Conservation (phyloP, 305 asterid species). For the Fraxinus dipetala region DNA sequence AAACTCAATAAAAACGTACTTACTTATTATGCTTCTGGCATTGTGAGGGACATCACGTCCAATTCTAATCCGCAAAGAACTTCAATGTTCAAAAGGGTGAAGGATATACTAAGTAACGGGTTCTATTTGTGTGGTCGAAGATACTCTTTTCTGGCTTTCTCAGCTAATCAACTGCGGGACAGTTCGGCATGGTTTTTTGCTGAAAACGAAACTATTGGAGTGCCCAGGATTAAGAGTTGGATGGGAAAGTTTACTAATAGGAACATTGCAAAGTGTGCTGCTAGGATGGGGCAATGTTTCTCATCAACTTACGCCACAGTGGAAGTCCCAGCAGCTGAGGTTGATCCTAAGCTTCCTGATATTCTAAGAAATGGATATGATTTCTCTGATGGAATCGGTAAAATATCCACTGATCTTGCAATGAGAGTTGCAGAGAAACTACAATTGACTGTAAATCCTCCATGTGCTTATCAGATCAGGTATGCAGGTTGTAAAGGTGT, state of each 20-base stretch:
- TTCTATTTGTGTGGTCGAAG: constrained; percentile 70
- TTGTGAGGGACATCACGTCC: constrained; percentile 51
- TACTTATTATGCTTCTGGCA: constrained; percentile 50
- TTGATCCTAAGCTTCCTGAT: constrained; percentile 43
- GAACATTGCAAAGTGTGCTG: constrained; percentile 84
- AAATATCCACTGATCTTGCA: constrained; percentile 69
- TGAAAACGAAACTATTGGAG: constrained; percentile 39
- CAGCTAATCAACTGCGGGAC: constrained; percentile 85
- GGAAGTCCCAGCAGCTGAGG: constrained; percentile 47
- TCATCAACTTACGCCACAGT: constrained; percentile 91
- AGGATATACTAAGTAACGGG: constrained; percentile 45
- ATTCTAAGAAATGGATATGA: constrained; percentile 52
- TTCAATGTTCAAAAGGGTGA: constrained; percentile 66
- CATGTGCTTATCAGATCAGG: constrained; percentile 88
- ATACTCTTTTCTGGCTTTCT: constrained; percentile 78
- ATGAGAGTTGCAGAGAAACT: constrained; percentile 66
- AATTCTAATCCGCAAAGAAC: constrained; percentile 49
- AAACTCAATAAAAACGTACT: constrained; percentile 59
- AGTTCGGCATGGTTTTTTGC: constrained; percentile 97
- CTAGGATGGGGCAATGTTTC: constrained; percentile 94
- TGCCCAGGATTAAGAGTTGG: constrained; percentile 51
- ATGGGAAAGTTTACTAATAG: constrained; percentile 69
- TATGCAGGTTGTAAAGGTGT: constrained; percentile 92
- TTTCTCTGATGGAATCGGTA: constrained; percentile 93
- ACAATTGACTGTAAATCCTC: constrained; percentile 49